These are phyloP conservation scores for Bacidia gigantensis DNA, from an alignment of 495 filamentous ascomycete species.

Conservation along the genomic window DNA sequence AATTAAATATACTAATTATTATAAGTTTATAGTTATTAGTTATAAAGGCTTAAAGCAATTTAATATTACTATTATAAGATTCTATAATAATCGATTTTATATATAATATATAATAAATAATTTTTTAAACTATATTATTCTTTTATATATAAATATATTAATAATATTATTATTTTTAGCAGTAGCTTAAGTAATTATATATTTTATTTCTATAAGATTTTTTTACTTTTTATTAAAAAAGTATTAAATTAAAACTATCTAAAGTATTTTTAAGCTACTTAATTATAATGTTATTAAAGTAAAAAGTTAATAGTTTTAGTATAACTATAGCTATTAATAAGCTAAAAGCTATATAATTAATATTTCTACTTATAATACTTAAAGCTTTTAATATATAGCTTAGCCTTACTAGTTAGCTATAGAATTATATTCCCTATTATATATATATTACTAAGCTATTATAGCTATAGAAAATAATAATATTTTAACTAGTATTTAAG, in stretches of 20 bases:
- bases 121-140: constrained; percentile 3
- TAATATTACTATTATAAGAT: too few relatives aligned
- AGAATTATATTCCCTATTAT: too few relatives aligned
- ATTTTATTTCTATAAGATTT: constrained; percentile 1
- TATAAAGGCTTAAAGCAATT: background rate
- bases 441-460: too few relatives aligned
- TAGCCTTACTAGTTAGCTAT: too few relatives aligned
- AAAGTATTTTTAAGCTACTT: background rate
- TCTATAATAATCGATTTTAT: background rate
- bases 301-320: constrained; percentile 1
- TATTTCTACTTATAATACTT: background rate
- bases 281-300: background rate
- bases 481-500: too few relatives aligned
- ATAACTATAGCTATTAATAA: constrained; percentile 1
- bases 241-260: constrained; percentile 1
- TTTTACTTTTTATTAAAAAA: constrained; percentile 2
- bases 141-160: constrained; percentile 1
- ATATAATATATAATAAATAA: background rate
- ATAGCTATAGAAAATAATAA: too few relatives aligned
- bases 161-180: background rate
- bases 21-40: too few relatives aligned
- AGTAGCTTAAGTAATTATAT: constrained; percentile 1
- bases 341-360: background rate
- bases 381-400: constrained; percentile 1
- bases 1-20: too few relatives aligned